Percentiles rank a stretch among this genome's conserved stretches.
Evolutionary conservation across 371 early-diverging fungal genomes (phyloP).

Genomic region (Lichtheimia ramosa): DNA sequence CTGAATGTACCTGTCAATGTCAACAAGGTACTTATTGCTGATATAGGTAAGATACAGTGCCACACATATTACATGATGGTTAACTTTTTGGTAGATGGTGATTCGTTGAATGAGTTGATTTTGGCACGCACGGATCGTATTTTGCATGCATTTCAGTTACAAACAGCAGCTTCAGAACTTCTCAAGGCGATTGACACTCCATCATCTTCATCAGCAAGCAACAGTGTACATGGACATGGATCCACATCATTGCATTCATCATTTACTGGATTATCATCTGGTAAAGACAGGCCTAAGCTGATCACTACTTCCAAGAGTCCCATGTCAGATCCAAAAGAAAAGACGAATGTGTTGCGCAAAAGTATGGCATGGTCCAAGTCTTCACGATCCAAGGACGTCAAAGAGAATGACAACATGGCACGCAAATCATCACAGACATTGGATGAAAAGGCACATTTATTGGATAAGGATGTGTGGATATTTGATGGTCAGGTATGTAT

Average conservation of each 20-base stretch:
- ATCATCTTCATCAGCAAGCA: slow-evolving; percentile 10
- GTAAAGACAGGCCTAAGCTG: slow-evolving; percentile 13
- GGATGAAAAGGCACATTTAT: slow-evolving; percentile 22
- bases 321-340: slow-evolving; percentile 14
- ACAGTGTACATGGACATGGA: slow-evolving; percentile 3
- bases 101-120: slow-evolving; percentile 74
- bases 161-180: slow-evolving; percentile 7
- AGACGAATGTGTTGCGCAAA: slow-evolving; percentile 11
- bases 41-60: slow-evolving; percentile 49
- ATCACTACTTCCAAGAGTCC: slow-evolving; percentile 5
- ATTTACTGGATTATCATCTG: slow-evolving; percentile 14
- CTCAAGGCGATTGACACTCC: slow-evolving; percentile 3
- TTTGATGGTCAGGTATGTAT: slow-evolving; percentile 57
- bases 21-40: slow-evolving; percentile 73
- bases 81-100: slow-evolving; percentile 53
- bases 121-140: slow-evolving; percentile 83
- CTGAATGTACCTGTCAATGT: slow-evolving; percentile 80
- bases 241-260: slow-evolving; percentile 14
- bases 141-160: slow-evolving; percentile 66
- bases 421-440: slow-evolving; percentile 3
- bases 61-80: not conserved
- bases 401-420: slow-evolving; percentile 8
- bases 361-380: slow-evolving; percentile 23
- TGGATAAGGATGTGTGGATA: slow-evolving; percentile 60
- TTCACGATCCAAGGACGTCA: slow-evolving; percentile 8